These are phyloP conservation scores for Hypomyces rosellus DNA, from an alignment of 2,329 filamentous ascomycete genomes.

Conservation along the genomic window DNA sequence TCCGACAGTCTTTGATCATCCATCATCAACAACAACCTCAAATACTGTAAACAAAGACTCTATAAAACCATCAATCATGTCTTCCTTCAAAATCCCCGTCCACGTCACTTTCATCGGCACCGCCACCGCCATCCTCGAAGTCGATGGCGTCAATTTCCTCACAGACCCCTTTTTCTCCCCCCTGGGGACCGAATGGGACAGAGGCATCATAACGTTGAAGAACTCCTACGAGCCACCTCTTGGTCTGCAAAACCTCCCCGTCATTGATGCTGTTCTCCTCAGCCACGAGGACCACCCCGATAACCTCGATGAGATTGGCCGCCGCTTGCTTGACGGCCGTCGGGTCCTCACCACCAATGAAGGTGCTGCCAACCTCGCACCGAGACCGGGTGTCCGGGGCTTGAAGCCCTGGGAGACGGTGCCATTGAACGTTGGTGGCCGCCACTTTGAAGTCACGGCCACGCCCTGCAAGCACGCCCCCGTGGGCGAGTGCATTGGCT, in stretches of 20 bases:
- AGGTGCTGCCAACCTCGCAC: conserved; percentile 36
- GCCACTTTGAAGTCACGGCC: conserved; percentile 31
- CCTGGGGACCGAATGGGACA: conserved; percentile 28
- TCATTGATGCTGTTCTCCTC: conserved; percentile 42
- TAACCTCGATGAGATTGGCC: conserved; percentile 42
- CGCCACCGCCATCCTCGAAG: conserved; percentile 41
- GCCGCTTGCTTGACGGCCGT: conserved; percentile 38
- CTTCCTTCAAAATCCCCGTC: conserved; percentile 17
- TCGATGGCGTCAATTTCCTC: conserved; percentile 35
- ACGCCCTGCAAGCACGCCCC: conserved; percentile 40
- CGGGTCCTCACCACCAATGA: conserved; percentile 40
- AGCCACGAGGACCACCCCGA: conserved; percentile 46
- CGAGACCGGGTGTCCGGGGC: conserved; percentile 35
- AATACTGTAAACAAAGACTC: not conserved
- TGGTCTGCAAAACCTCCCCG: conserved; percentile 31
- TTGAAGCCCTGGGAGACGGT: conserved; percentile 34
- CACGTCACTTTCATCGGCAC: conserved; percentile 41
- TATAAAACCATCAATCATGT: conserved; percentile 1
- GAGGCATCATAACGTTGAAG: conserved; percentile 22
- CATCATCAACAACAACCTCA: not conserved
- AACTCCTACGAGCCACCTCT: conserved; percentile 29
- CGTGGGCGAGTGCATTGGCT: conserved; percentile 39
- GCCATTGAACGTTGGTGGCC: conserved; percentile 22
- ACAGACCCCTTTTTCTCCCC: conserved; percentile 42
- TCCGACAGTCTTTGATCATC: not conserved